Conservation (phyloP, 495 filamentous ascomycete genomes). For the Stereocaulon alpinum region DNA sequence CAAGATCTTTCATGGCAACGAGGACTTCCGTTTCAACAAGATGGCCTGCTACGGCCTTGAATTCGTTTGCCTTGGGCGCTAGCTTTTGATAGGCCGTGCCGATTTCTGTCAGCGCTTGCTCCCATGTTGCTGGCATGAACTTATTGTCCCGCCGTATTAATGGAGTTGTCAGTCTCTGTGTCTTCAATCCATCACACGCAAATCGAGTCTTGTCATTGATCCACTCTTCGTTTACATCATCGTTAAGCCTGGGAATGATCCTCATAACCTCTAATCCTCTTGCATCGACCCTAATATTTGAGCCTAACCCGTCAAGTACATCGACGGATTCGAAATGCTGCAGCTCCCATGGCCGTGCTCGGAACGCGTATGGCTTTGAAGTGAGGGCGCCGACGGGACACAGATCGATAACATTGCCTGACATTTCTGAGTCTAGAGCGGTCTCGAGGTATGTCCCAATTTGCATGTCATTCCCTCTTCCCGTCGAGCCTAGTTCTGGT, state of each 20-base stretch:
- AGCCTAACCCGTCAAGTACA: constrained; percentile 84
- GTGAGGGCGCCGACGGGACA: constrained; percentile 95
- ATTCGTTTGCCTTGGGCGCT: constrained; percentile 75
- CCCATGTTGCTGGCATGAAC: constrained; percentile 87
- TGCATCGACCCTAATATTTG: constrained; percentile 85
- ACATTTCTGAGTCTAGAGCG: constrained; percentile 84
- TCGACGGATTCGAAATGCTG: constrained; percentile 90
- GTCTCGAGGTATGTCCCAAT: constrained; percentile 96
- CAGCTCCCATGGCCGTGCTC: constrained; percentile 91
- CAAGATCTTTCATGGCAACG: constrained; percentile 92
- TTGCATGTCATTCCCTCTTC: constrained; percentile 92
- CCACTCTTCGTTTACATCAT: constrained; percentile 98
- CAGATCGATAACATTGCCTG: constrained; percentile 94
- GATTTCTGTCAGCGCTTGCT: constrained; percentile 83
- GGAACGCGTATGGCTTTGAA: constrained; percentile 96
- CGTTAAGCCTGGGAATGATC: constrained; percentile 81
- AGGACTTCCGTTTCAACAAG: constrained; percentile 84
- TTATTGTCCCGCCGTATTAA: constrained; percentile 78
- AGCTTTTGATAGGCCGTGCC: constrained; percentile 62
- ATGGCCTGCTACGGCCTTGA: constrained; percentile 89
- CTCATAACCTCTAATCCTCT: constrained; percentile 96
- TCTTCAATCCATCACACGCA: constrained; percentile 93
- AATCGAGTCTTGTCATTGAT: constrained; percentile 98
- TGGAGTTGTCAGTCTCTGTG: constrained; percentile 85
- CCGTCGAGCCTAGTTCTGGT: constrained; percentile 85